Evolutionary conservation across 805 yeast species (phyloP).

Genomic region (Huiozyma naganishii): DNA sequence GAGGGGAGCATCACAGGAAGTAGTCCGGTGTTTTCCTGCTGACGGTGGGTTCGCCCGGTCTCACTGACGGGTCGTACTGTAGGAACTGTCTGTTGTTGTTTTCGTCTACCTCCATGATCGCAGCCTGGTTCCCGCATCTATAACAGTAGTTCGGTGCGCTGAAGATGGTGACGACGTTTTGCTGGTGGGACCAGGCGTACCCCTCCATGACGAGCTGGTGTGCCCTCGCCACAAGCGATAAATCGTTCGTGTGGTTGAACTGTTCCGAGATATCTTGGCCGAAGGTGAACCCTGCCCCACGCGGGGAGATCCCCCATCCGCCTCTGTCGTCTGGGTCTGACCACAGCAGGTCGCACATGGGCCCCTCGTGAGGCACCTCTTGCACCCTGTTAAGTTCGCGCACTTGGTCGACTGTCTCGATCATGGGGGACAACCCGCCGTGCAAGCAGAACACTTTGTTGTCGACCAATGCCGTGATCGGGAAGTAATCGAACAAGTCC

Average conservation of each 20-base stretch:
- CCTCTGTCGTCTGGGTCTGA: constrained; percentile 96
- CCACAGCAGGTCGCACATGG: constrained; percentile 95
- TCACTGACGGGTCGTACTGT: constrained; percentile 91
- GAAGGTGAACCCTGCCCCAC: constrained; percentile 98
- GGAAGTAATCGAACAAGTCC: constrained; percentile 85
- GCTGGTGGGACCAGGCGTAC: constrained; percentile 89
- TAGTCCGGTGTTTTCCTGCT: constrained; percentile 96
- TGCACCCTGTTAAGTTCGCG: constrained; percentile 84
- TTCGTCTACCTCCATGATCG: constrained; percentile 96
- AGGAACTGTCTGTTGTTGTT: constrained; percentile 81
- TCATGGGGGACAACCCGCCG: constrained; percentile 92
- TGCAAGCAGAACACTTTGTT: constrained; percentile 85
- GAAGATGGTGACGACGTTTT: constrained; percentile 86
- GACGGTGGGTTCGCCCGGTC: constrained; percentile 97
- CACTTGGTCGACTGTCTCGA: constrained; percentile 86
- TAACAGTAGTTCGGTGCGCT: constrained; percentile 95
- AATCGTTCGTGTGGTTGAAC: constrained; percentile 82
- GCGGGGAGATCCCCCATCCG: constrained; percentile 95
- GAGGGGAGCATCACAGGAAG: constrained; percentile 71
- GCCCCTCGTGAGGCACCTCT: constrained; percentile 96
- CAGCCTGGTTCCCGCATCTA: constrained; percentile 97
- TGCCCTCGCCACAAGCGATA: constrained; percentile 82
- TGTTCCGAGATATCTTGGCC: constrained; percentile 92
- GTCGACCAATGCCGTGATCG: constrained; percentile 87
- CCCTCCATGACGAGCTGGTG: constrained; percentile 99